These are phyloP conservation scores for Pichia inconspicua DNA, from an alignment of 1,139 yeast species.

Conservation along the genomic window DNA sequence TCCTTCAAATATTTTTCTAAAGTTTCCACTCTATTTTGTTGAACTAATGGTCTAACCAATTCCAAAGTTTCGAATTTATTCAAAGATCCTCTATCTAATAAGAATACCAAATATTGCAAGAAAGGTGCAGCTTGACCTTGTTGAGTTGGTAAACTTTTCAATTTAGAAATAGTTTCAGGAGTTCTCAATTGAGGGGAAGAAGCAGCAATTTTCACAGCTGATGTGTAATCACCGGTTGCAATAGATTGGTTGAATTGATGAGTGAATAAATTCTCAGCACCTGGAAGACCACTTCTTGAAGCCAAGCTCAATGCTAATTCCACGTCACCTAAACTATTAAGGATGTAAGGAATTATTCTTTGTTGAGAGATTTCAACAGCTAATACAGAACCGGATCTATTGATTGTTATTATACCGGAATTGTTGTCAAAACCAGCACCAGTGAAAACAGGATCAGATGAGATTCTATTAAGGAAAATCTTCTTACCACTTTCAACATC, in stretches of 20 bases:
- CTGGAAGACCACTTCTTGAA: conserved; percentile 93
- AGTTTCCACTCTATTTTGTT: conserved; percentile 88
- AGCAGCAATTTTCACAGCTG: conserved; percentile 97
- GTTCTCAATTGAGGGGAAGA: conserved; percentile 91
- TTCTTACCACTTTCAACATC: conserved; percentile 90
- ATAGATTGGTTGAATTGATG: conserved; percentile 88
- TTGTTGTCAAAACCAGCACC: conserved; percentile 68
- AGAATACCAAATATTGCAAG: conserved; percentile 83
- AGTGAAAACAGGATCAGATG: conserved; percentile 93
- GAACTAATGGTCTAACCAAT: conserved; percentile 90
- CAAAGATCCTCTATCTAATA: conserved; percentile 86
- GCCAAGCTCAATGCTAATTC: conserved; percentile 83
- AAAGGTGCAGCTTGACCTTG: conserved; percentile 96
- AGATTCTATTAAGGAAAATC: conserved; percentile 91
- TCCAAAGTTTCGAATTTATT: conserved; percentile 93
- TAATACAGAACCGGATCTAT: conserved; percentile 91
- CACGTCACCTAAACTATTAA: conserved; percentile 80
- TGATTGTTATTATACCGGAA: conserved; percentile 86
- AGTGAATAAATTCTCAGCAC: conserved; percentile 85
- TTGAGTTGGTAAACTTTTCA: conserved; percentile 87
- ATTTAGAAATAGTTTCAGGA: conserved; percentile 86
- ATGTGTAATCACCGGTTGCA: conserved; percentile 77
- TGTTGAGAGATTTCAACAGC: conserved; percentile 85
- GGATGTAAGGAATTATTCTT: conserved; percentile 81
- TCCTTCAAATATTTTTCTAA: conserved; percentile 96